Evolutionary conservation across 257 asterid genomes (phyloP), one percentile per base, ranked within the genome.

Genomic region (Solanum lignicaule): DNA sequence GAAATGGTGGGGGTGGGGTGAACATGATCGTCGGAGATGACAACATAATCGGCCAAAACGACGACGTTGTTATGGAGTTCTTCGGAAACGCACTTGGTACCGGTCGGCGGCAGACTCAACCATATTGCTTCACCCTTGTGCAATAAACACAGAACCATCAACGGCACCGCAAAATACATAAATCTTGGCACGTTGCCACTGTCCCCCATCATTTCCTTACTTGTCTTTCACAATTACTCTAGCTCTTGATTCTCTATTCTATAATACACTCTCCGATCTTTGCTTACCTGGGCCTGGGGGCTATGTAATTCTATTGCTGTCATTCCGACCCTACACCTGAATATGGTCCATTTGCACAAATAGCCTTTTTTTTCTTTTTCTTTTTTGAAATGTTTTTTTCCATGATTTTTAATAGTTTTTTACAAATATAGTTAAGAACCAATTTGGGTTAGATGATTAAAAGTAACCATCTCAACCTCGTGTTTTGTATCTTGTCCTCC

Each of bases 51-150:
- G 2, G 92, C 93, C 89, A 96, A 90, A 91, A 96, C 99, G 87
- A 96, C 94, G 78, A 96, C 98, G 93, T 94, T 95, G 90, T 86
- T 94, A 89, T 95, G 98, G 89, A 95, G 91, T 90, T 95, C 98
- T 90, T 96, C 99, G 58, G 98, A 95, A 13, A 95, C 95, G 85
- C 98, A 96, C 92, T 96, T 96, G 14, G 98, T 92, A 58, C 96
- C 98, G 14, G 86, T 87, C 68, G 98, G 58, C 89, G 98, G 98
- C 90, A 96, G 88, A 89, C 86, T 91, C 93, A 96, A 87, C 99
- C 99, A 96, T 85, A 96, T 87, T 83, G 98, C 96, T 81, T 89
- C 92, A 89, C 92, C 78, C 84, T 84, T 88, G 11, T 55, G 84
- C 88, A 90, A 87, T 36, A 90, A 87, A 74, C 90, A 92, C 32